These are phyloP conservation scores for Penicillium sp. DNA, from an alignment of 2,329 filamentous ascomycete genomes.

Conservation along the genomic window DNA sequence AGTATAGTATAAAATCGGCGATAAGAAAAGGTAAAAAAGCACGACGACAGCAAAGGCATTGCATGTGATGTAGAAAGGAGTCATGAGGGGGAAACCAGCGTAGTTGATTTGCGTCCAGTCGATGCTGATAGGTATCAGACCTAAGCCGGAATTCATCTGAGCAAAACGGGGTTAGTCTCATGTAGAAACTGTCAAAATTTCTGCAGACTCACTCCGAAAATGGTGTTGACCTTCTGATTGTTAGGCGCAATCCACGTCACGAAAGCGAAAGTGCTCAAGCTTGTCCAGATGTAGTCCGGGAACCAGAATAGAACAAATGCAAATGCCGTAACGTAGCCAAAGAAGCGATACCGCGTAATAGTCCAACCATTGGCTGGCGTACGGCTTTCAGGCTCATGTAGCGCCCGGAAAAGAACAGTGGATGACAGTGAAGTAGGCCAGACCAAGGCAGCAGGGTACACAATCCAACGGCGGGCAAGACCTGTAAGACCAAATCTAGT, in stretches of 20 bases:
- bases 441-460: slow-evolving; percentile 23
- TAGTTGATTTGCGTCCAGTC: slow-evolving; percentile 46
- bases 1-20: slow-evolving; percentile 57
- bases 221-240: slow-evolving; percentile 36
- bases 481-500: slow-evolving; percentile 24
- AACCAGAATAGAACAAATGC: slow-evolving; percentile 49
- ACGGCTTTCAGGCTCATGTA: slow-evolving; percentile 20
- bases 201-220: slow-evolving; percentile 23
- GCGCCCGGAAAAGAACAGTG: slow-evolving; percentile 23
- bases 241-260: slow-evolving; percentile 50
- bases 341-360: slow-evolving; percentile 23
- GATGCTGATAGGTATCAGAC: slow-evolving; percentile 45
- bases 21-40: slow-evolving; percentile 53
- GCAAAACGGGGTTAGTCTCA: neutral
- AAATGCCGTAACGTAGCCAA: slow-evolving; percentile 16
- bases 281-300: slow-evolving; percentile 51
- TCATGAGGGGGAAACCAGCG: slow-evolving; percentile 30
- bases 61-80: slow-evolving; percentile 51
- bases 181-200: too few relatives aligned
- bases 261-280: slow-evolving; percentile 49
- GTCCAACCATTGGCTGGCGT: slow-evolving; percentile 22
- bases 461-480: slow-evolving; percentile 23
- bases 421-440: slow-evolving; percentile 25
- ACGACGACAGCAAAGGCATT: slow-evolving; percentile 57
- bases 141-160: slow-evolving; percentile 27